Conservation (phyloP, 2,329 filamentous ascomycete species). For the Fusarium paranaense region DNA sequence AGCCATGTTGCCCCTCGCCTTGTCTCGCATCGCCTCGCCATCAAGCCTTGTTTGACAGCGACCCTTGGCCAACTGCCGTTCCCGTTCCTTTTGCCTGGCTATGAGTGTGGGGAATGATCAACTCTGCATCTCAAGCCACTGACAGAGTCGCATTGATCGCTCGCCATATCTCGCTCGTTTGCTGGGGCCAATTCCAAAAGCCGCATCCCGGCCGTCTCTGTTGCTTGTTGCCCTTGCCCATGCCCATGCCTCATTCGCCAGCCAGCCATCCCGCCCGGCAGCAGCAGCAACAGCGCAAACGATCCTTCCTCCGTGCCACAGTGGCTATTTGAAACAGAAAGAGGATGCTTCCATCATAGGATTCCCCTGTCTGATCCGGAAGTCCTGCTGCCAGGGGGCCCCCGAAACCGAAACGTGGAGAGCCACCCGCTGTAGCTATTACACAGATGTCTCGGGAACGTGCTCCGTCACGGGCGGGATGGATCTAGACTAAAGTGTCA, state of each 20-base stretch:
- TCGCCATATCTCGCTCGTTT: background rate
- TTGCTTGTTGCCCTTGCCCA: background rate
- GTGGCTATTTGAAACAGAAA: constrained; percentile 7
- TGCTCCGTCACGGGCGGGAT: constrained; percentile 5
- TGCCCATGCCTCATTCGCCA: background rate
- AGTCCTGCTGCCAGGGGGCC: background rate
- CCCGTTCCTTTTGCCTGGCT: background rate
- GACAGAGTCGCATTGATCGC: constrained; percentile 11
- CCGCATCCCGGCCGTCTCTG: background rate
- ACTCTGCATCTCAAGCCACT: constrained; percentile 16
- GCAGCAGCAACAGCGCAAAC: background rate
- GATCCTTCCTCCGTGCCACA: constrained; percentile 2
- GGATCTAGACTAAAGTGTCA: constrained; percentile 20
- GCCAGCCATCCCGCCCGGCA: background rate
- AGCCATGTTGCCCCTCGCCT: background rate
- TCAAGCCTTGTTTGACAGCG: background rate
- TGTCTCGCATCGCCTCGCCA: background rate
- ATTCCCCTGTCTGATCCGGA: background rate
- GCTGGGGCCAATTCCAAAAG: background rate
- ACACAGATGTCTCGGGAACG: constrained; percentile 2
- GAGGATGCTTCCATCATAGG: background rate
- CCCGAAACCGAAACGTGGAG: constrained; percentile 2
- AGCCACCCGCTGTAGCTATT: background rate
- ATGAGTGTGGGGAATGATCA: constrained; percentile 8
- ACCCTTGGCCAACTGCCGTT: constrained; percentile 1